phyloP scores from a whole-genome alignment of 2,329 filamentous ascomycete genomes.

The Ophidiomyces ophidiicola region DNA sequence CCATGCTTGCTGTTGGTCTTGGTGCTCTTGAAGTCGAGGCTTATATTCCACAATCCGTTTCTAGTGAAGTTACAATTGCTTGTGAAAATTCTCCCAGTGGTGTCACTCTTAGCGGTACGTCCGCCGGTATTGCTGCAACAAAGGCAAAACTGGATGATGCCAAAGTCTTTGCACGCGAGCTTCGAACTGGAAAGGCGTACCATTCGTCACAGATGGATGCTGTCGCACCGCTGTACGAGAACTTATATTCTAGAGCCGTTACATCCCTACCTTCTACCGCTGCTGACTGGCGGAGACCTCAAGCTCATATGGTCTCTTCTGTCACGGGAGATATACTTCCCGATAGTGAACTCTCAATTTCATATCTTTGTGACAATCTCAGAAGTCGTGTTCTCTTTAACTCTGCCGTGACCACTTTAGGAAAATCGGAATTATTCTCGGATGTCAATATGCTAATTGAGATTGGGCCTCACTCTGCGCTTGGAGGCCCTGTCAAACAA shows the following conservation, averaged over 20 bases:
- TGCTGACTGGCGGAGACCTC: no score
- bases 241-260: not conserved
- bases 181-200: conserved; percentile 19
- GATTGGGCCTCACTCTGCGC: conserved; percentile 15
- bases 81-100: conserved; percentile 31
- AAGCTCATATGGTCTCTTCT: not conserved
- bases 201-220: conserved; percentile 21
- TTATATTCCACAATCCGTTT: not conserved
- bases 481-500: conserved; percentile 15
- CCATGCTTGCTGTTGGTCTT: conserved; percentile 15
- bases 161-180: conserved; percentile 16
- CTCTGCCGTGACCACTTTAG: conserved; percentile 9
- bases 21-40: not conserved
- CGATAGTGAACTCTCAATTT: no score
- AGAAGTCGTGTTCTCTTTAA: conserved; percentile 8
- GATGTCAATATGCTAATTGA: conserved; percentile 6
- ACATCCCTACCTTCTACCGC: not conserved
- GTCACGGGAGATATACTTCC: not conserved
- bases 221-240: conserved; percentile 12
- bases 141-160: conserved; percentile 14
- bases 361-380: not conserved
- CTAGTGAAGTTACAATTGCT: conserved; percentile 19
- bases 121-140: conserved; percentile 17
- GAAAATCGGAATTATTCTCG: not conserved
- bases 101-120: conserved; percentile 29